A percentile compares a stretch with the other conserved stretches of the same genome.
These are phyloP conservation scores for Myrica gale DNA, from an alignment of 306 rosid genomes.

Conservation along the genomic window DNA sequence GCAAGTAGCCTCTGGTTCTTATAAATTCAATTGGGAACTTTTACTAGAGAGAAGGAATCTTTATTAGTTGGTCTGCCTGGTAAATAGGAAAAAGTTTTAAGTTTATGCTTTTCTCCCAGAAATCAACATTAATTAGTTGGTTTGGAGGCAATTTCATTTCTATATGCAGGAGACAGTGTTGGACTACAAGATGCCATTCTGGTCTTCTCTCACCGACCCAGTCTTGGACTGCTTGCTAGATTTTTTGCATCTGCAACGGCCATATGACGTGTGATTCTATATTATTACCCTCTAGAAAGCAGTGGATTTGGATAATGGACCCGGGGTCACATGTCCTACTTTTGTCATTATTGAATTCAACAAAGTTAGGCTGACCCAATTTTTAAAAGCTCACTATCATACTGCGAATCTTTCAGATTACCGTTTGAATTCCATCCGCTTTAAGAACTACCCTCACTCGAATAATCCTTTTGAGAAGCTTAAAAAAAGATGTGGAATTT, in stretches of 20 bases:
- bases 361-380: neutral
- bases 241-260: slow-evolving; percentile 31
- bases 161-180: too few species aligned
- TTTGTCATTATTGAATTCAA: slow-evolving; percentile 17
- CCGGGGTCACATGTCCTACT: slow-evolving; percentile 19
- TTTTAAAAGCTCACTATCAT: neutral
- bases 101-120: too few species aligned
- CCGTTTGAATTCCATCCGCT: slow-evolving; percentile 21
- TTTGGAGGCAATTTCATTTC: too few species aligned
- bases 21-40: neutral
- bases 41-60: neutral
- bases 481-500: neutral
- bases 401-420: slow-evolving; percentile 2
- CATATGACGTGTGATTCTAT: slow-evolving; percentile 19
- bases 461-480: neutral
- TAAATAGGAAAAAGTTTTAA: too few species aligned
- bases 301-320: neutral
- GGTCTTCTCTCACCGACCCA: too few species aligned
- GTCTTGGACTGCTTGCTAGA: neutral
- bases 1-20: neutral
- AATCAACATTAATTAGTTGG: too few species aligned
- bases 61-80: too few species aligned
- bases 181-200: too few species aligned
- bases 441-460: too few species aligned
- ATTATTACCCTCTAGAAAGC: neutral